Evolutionary conservation across 495 filamentous ascomycete genomes (phyloP).

Genomic region (Penicillium argentinense): DNA sequence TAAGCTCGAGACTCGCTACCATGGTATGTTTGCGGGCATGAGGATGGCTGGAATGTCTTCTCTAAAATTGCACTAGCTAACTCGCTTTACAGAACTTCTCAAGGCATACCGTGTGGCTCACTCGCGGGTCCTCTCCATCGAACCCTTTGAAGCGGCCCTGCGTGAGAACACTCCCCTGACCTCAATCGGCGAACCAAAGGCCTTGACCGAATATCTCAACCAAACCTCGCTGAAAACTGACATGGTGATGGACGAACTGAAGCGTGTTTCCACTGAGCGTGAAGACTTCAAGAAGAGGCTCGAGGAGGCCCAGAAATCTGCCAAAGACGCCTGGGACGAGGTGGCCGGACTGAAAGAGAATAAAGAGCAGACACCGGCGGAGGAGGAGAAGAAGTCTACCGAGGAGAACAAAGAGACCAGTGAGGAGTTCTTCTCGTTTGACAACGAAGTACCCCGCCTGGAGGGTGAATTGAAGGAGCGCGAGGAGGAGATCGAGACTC

Average conservation of each 20-base stretch:
- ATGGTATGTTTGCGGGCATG: conserved; percentile 53
- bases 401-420: conserved; percentile 43
- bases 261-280: conserved; percentile 76
- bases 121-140: conserved; percentile 77
- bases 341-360: conserved; percentile 49
- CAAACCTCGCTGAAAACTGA: conserved; percentile 82
- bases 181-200: conserved; percentile 80
- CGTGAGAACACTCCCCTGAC: conserved; percentile 89
- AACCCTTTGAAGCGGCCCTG: conserved; percentile 87
- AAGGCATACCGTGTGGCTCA: conserved; percentile 90
- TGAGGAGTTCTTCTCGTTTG: conserved; percentile 90
- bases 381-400: conserved; percentile 26
- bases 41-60: neutral
- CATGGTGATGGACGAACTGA: conserved; percentile 91
- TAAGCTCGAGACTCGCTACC: conserved; percentile 82
- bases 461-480: conserved; percentile 58
- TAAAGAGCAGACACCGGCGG: conserved; percentile 27
- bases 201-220: conserved; percentile 90
- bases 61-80: neutral
- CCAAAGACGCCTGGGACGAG: conserved; percentile 57
- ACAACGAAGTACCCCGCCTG: conserved; percentile 70
- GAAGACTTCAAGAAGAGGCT: conserved; percentile 77
- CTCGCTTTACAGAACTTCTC: conserved; percentile 64
- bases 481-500: conserved; percentile 63
- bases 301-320: conserved; percentile 65